Conservation (phyloP, 2,329 filamentous ascomycete genomes). For the Talaromyces atroroseus region DNA sequence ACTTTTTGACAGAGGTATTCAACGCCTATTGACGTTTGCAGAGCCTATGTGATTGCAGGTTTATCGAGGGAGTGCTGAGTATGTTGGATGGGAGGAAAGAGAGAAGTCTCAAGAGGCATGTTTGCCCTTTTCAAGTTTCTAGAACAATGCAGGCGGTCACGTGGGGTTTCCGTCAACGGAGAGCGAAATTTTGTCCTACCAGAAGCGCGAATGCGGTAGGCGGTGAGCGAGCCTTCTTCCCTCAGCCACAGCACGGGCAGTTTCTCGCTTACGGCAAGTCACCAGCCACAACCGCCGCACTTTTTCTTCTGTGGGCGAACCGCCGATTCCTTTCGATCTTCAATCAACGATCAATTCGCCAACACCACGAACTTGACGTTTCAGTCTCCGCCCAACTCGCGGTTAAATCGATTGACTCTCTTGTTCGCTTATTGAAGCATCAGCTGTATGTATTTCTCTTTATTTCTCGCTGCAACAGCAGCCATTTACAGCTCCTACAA, state of each 20-base stretch:
- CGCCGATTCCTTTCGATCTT: constrained; percentile 23
- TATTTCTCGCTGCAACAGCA: neutral
- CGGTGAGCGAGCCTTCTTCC: constrained; percentile 3
- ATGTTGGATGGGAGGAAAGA: neutral
- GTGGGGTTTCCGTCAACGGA: neutral
- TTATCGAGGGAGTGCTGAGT: neutral
- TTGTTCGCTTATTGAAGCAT: constrained; percentile 38
- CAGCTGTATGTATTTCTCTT: constrained; percentile 22
- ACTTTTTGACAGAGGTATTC: neutral
- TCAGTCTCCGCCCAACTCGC: constrained; percentile 97
- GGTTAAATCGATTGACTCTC: constrained; percentile 99
- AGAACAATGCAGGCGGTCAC: constrained; percentile 9
- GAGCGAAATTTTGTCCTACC: no score
- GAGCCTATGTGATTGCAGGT: no score
- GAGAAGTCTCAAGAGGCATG: neutral
- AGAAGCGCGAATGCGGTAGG: constrained; percentile 3
- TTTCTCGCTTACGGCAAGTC: constrained; percentile 31
- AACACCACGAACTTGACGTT: constrained; percentile 74
- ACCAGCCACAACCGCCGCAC: constrained; percentile 34
- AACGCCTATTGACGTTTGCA: no score
- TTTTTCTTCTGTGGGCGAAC: constrained; percentile 26
- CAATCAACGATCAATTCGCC: constrained; percentile 27
- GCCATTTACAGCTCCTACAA: neutral
- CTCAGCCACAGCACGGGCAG: constrained; percentile 24
- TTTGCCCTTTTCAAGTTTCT: neutral